These are phyloP conservation scores for Daldinia childiae DNA, from an alignment of 495 filamentous ascomycete genomes.

Conservation along the genomic window DNA sequence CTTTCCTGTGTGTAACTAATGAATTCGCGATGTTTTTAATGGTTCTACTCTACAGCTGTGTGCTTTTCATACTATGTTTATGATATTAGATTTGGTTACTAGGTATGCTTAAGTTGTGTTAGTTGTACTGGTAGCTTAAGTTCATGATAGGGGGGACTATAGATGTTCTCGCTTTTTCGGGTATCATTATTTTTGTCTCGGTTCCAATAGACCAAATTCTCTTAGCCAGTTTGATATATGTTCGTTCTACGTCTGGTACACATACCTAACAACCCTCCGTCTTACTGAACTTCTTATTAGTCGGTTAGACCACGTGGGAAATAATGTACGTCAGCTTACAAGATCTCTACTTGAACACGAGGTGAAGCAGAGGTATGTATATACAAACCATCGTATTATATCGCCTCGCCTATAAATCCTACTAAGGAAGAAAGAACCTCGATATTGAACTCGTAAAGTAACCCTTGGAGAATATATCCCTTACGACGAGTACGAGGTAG, in stretches of 20 bases:
- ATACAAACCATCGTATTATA: background rate
- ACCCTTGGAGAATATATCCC: background rate
- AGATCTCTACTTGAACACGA: background rate
- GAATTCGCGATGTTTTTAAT: background rate
- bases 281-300: background rate
- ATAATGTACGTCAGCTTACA: background rate
- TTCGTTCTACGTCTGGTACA: too few relatives aligned
- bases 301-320: background rate
- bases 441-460: background rate
- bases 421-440: background rate
- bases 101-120: background rate
- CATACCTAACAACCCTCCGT: background rate
- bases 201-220: background rate
- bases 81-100: background rate
- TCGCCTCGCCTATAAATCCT: background rate
- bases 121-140: background rate
- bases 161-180: background rate
- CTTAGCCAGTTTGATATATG: too few relatives aligned
- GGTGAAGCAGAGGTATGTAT: background rate
- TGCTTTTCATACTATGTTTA: background rate
- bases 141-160: background rate
- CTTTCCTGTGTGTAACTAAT: constrained; percentile 10
- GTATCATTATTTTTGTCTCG: background rate
- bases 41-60: background rate
- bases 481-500: too few relatives aligned